phyloP scores from a whole-genome alignment of 179 eudicot genomes.

The Sideroxylon spinosum region DNA sequence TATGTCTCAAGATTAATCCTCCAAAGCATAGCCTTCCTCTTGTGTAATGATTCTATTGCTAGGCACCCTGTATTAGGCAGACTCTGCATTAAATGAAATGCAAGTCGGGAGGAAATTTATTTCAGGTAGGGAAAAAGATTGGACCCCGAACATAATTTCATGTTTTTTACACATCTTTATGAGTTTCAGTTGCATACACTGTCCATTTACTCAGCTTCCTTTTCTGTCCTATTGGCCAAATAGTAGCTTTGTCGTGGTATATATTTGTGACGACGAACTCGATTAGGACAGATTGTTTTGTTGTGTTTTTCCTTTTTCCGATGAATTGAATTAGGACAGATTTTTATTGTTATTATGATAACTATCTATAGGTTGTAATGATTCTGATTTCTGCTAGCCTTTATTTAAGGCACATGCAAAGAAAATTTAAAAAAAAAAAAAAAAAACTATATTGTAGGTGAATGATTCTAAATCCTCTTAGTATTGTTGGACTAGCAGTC shows the following conservation, averaged over 20 bases:
- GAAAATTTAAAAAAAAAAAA: too few relatives aligned
- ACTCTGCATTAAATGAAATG: background rate
- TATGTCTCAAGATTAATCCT: too few relatives aligned
- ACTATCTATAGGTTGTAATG: too few relatives aligned
- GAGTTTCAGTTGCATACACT: background rate
- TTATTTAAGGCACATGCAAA: too few relatives aligned
- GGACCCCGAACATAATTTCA: background rate
- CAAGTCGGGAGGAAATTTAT: background rate
- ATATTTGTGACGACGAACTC: background rate
- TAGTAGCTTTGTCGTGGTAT: background rate
- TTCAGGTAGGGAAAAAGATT: background rate
- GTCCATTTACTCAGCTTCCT: background rate
- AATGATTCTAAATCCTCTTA: too few relatives aligned
- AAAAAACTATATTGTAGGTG: too few relatives aligned
- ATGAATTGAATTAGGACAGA: background rate
- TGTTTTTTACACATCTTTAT: background rate
- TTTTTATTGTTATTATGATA: background rate
- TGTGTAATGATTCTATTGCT: too few relatives aligned
- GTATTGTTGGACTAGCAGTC: too few relatives aligned
- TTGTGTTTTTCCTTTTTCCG: background rate
- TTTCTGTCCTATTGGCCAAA: background rate
- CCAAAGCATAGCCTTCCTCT: too few relatives aligned
- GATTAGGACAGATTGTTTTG: too few relatives aligned
- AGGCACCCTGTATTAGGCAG: background rate
- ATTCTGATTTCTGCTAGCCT: too few relatives aligned